Percentiles rank a stretch among this genome's conserved stretches.
Conservation (phyloP, 768 basidiomycete species). For the Xanthoconium stramineum region DNA sequence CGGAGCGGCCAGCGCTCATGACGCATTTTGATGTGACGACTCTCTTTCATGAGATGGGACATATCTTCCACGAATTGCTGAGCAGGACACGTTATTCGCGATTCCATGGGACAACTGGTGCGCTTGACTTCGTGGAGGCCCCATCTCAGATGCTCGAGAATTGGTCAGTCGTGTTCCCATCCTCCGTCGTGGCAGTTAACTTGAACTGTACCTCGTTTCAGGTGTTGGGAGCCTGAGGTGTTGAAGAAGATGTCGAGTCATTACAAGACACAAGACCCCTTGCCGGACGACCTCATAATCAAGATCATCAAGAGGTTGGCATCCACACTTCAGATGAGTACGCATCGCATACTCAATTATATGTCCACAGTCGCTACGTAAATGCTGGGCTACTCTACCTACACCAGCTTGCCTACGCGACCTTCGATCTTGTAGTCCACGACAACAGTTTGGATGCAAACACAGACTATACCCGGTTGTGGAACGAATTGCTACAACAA, state of each 20-base stretch:
- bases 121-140: slow-evolving; percentile 80
- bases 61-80: slow-evolving; percentile 67
- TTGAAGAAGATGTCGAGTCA: slow-evolving; percentile 74
- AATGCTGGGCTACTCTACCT: slow-evolving; percentile 73
- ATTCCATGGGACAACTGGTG: slow-evolving; percentile 80
- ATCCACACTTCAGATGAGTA: neutral
- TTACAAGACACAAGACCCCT: slow-evolving; percentile 65
- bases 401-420: slow-evolving; percentile 67
- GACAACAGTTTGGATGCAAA: slow-evolving; percentile 38
- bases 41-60: slow-evolving; percentile 88
- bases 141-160: slow-evolving; percentile 93
- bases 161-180: slow-evolving; percentile 45
- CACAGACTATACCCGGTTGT: slow-evolving; percentile 68
- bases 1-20: slow-evolving; percentile 80
- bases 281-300: slow-evolving; percentile 63
- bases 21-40: slow-evolving; percentile 79
- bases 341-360: neutral
- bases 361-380: slow-evolving; percentile 57
- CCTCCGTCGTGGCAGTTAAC: neutral
- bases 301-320: slow-evolving; percentile 71
- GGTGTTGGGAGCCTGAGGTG: slow-evolving; percentile 80
- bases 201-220: slow-evolving; percentile 12
- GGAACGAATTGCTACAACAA: slow-evolving; percentile 66
- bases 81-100: slow-evolving; percentile 65
- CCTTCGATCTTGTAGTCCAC: slow-evolving; percentile 15